A percentile compares a stretch with the other conserved stretches of the same genome.
Evolutionary conservation across 1,139 yeast species (phyloP).

Genomic region (Zygoascus hellenicus): DNA sequence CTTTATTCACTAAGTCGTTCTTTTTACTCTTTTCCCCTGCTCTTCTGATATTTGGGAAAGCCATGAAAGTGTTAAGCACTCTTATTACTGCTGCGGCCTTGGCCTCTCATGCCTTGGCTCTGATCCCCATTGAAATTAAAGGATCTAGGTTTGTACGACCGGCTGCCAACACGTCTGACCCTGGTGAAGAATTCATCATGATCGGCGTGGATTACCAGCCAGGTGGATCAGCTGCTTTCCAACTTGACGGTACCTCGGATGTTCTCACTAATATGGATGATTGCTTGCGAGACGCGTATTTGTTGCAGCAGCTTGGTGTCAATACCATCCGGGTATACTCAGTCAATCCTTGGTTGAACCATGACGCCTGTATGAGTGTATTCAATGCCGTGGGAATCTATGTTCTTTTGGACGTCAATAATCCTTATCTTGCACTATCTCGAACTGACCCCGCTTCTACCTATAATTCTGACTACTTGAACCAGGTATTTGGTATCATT

Average conservation of each 20-base stretch:
- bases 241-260: conserved; percentile 45
- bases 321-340: conserved; percentile 60
- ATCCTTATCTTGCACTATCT: conserved; percentile 67
- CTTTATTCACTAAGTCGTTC: too few species aligned
- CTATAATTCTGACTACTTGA: conserved; percentile 61
- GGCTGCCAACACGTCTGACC: conserved; percentile 42
- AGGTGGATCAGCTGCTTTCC: conserved; percentile 61
- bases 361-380: conserved; percentile 82
- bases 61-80: too few species aligned
- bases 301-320: conserved; percentile 69
- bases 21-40: too few species aligned
- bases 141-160: conserved; percentile 74
- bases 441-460: conserved; percentile 66
- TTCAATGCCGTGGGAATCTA: conserved; percentile 87
- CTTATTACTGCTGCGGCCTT: background rate
- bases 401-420: conserved; percentile 78
- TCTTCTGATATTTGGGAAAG: too few species aligned
- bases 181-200: conserved; percentile 39
- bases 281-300: conserved; percentile 77
- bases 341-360: conserved; percentile 69
- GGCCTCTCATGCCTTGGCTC: conserved; percentile 25
- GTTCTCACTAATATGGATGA: conserved; percentile 66
- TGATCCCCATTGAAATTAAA: conserved; percentile 43
- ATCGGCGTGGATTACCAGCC: conserved; percentile 69
- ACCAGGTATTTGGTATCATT: conserved; percentile 72